Evolutionary conservation across 495 filamentous ascomycete species (phyloP).

Genomic region (Neurospora sp.): DNA sequence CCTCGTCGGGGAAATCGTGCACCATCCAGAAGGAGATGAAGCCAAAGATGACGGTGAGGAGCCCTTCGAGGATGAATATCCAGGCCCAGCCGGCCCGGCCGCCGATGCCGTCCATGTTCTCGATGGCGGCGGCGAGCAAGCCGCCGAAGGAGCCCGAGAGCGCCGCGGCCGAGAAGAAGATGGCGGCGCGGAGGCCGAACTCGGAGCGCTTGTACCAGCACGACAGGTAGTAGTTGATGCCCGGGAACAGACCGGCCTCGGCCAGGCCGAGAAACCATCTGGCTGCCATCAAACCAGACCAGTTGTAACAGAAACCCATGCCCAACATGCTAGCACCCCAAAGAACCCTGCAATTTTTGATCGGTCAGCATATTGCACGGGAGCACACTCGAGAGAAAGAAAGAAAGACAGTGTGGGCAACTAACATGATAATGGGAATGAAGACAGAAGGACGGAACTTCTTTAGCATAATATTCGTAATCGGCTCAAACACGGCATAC

Average conservation of each 20-base stretch:
- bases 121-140: slow-evolving; percentile 68
- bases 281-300: slow-evolving; percentile 67
- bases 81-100: slow-evolving; percentile 66
- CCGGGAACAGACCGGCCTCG: slow-evolving; percentile 81
- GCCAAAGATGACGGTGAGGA: slow-evolving; percentile 65
- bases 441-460: slow-evolving; percentile 45
- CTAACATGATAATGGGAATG: slow-evolving; percentile 61
- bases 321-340: slow-evolving; percentile 74
- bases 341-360: slow-evolving; percentile 24
- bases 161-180: slow-evolving; percentile 87
- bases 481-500: slow-evolving; percentile 76
- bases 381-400: not conserved
- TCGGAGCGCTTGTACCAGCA: slow-evolving; percentile 83
- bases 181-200: slow-evolving; percentile 60
- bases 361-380: slow-evolving; percentile 7
- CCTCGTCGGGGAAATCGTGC: slow-evolving; percentile 79
- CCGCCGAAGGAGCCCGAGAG: slow-evolving; percentile 81
- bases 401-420: not conserved
- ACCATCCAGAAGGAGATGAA: slow-evolving; percentile 75
- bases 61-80: slow-evolving; percentile 77
- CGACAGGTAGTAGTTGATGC: slow-evolving; percentile 77
- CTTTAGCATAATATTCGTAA: slow-evolving; percentile 86
- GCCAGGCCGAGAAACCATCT: slow-evolving; percentile 78
- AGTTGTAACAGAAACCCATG: slow-evolving; percentile 78
- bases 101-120: slow-evolving; percentile 60